Evolutionary conservation across 768 basidiomycete genomes (phyloP), one percentile per base, ranked within the genome.

Genomic region (Ramaria sp.): DNA sequence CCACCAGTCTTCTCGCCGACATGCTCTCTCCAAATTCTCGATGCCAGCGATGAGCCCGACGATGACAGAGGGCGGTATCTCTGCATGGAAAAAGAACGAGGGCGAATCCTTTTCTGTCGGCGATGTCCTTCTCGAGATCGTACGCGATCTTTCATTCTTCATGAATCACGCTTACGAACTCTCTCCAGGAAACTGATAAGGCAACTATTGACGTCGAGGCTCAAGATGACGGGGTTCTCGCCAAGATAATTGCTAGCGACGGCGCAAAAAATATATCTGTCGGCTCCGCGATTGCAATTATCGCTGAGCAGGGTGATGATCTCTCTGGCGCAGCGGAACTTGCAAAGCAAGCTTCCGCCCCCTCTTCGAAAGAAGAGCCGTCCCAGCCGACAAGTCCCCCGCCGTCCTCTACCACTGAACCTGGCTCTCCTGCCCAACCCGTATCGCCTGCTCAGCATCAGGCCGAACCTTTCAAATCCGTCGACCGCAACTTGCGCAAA

Each of bases 31-130:
- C 49, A 78, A 83, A 60, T 80, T 95, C 58, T 73, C 80, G 63
- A 95, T 97, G 91, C 94, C 94, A 4, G 94, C 94, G 58, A 95
- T 97, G 92, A 93, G 88, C 2, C 93, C 92, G 13, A 95, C 91
- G 12, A 93, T 97, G 88, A 92, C 89, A 0, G 93, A 96, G 70
- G 93, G 94, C 45, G 91, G 87, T 2, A 89, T 98, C 61, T 75
- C 91, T 0, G 77, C 76, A 3, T 97, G 95, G 93, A 96, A 95
- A 75, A 86, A 86, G 72, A 77, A 78, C 61, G 86, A 88, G 63
- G 91, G 92, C 17, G 90, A 91, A 59, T 64, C 80, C 0, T 96
- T 92, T 65, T 61, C 73, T 2, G 75, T 86, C 31, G 93, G 93
- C 2, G 92, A 95, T 60, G 87, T 94, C 38, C 70, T 95, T 52